A percentile compares a stretch with the other conserved stretches of the same genome.
These are phyloP conservation scores for Corinectria fuckeliana DNA, from an alignment of 2,329 filamentous ascomycete species.

Conservation along the genomic window DNA sequence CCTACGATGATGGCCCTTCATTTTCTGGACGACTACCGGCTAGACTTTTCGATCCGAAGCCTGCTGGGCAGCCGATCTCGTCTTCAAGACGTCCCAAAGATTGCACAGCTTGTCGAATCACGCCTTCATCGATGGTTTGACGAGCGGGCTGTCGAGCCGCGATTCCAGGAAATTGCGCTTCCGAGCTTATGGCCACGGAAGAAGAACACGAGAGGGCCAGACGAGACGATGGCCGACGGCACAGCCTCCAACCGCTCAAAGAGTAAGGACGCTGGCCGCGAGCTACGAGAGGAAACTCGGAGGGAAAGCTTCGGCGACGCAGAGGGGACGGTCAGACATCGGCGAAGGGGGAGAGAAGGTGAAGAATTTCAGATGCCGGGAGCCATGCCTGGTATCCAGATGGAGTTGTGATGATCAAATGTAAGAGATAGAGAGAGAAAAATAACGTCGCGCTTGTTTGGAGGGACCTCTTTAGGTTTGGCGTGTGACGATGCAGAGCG, in stretches of 20 bases:
- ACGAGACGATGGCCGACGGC: slow-evolving; percentile 59
- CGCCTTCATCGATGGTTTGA: slow-evolving; percentile 87
- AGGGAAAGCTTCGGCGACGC: slow-evolving; percentile 55
- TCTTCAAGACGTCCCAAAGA: slow-evolving; percentile 86
- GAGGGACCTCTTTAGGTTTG: not conserved
- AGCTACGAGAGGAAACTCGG: slow-evolving; percentile 58
- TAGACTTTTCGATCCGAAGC: slow-evolving; percentile 82
- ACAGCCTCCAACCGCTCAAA: slow-evolving; percentile 58
- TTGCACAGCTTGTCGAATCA: slow-evolving; percentile 82
- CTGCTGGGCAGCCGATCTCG: slow-evolving; percentile 80
- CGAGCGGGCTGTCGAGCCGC: slow-evolving; percentile 82
- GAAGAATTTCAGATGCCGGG: slow-evolving; percentile 55
- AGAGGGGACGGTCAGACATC: slow-evolving; percentile 47
- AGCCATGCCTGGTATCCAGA: slow-evolving; percentile 50
- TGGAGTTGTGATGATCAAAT: slow-evolving; percentile 33
- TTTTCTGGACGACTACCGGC: slow-evolving; percentile 86
- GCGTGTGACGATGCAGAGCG: not conserved
- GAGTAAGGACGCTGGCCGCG: slow-evolving; percentile 59
- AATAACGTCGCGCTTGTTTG: slow-evolving; percentile 5
- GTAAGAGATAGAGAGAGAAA: slow-evolving; percentile 1
- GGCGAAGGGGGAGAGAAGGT: slow-evolving; percentile 46
- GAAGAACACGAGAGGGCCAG: slow-evolving; percentile 79
- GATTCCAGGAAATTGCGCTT: slow-evolving; percentile 85
- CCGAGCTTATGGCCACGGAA: slow-evolving; percentile 85
- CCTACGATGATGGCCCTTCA: slow-evolving; percentile 94